Evolutionary conservation across 2,329 filamentous ascomycete species (phyloP).

Genomic region (Podosphaera fusca): DNA sequence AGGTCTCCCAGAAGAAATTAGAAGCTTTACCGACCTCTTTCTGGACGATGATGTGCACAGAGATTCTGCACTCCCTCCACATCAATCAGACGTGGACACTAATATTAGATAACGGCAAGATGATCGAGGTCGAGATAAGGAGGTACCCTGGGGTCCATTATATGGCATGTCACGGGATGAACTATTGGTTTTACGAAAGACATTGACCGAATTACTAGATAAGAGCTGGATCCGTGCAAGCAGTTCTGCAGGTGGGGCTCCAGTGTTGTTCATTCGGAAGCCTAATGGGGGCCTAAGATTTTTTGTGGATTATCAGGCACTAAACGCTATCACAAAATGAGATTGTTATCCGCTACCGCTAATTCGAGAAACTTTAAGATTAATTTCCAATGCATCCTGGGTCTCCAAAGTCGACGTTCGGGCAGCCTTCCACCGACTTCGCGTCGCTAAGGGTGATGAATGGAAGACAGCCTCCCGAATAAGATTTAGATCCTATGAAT

Average conservation of each 20-base stretch:
- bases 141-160: neutral
- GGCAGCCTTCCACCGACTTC: neutral
- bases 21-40: no score
- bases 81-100: no score
- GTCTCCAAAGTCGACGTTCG: neutral
- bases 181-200: neutral
- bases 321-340: neutral
- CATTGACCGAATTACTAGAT: neutral
- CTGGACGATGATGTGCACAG: no score
- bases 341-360: neutral
- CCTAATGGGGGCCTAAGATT: no score
- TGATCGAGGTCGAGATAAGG: no score
- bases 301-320: no score
- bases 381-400: neutral
- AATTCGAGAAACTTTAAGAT: neutral
- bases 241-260: no score
- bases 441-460: neutral
- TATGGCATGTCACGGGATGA: neutral
- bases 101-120: no score
- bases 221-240: no score
- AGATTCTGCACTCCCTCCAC: no score
- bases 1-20: neutral
- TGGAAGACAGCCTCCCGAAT: neutral
- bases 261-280: no score
- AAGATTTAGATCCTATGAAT: no score